Percentiles rank a stretch among this genome's conserved stretches.
Conservation (phyloP, 176 grass and related monocot genomes). For the Oryza glaberrima region DNA sequence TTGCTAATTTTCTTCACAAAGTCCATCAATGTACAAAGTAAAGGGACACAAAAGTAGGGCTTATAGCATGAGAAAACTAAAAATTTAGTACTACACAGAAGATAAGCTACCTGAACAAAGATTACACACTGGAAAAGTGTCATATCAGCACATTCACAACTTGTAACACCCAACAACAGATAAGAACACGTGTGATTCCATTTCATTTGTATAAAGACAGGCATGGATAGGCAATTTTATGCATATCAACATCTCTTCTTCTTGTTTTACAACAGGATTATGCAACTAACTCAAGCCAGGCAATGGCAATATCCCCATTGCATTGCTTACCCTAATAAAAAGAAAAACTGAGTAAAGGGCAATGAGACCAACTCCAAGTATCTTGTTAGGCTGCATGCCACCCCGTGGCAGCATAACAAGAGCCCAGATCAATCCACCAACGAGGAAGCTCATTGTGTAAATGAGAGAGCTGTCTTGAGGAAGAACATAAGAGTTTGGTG, state of each 20-base stretch:
- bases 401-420: conserved; percentile 66
- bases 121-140: not conserved
- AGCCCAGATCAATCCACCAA: conserved; percentile 82
- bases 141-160: not conserved
- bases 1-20: not conserved
- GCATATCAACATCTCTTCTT: not conserved
- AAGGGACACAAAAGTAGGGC: not conserved
- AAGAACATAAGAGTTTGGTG: conserved; percentile 65
- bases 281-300: conserved; percentile 64
- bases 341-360: conserved; percentile 84
- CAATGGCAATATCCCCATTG: conserved; percentile 70
- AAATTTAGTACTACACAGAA: not conserved
- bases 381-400: conserved; percentile 86
- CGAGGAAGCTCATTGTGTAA: conserved; percentile 89
- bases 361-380: conserved; percentile 82
- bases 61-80: not conserved
- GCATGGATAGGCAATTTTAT: conserved; percentile 11
- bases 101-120: not conserved
- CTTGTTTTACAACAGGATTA: conserved; percentile 34
- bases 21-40: not conserved
- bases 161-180: conserved; percentile 16
- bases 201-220: conserved; percentile 41
- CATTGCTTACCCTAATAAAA: conserved; percentile 72
- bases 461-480: conserved; percentile 77
- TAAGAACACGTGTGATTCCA: not conserved